Evolutionary conservation across 2,329 filamentous ascomycete genomes (phyloP), one percentile per base, ranked within the genome.

Genomic region (Aspergillus pseudonomiae): DNA sequence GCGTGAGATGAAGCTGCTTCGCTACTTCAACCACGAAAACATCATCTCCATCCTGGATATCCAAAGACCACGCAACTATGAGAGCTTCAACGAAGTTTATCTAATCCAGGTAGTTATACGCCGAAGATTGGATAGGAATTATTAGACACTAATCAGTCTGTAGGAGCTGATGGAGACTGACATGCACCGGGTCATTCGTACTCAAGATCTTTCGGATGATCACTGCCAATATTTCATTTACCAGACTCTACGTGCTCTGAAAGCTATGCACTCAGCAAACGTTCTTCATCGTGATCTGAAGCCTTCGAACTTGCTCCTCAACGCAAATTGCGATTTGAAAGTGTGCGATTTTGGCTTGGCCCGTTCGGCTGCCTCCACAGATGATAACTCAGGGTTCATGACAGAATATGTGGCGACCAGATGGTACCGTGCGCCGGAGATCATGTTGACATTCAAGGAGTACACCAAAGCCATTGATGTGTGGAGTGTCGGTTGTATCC

Each of bases 211-310:
- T 53, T 98, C 95, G 43, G 95, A 99, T 79, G 95, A 99, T 79
- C 95, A 99, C 80, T 99, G 95, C 87, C 95, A 99, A 81, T 99
- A 99, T 84, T 99, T 99, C 83, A 99, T 99, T 81, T 99, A 99
- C 85, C 95, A 99, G 83, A 99, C 95, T 2, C 88, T 99, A 63
- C 93, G 95, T 73, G 95, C 94, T 12, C 85, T 99, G 74, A 99
- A 99, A 85, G 95, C 95, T 45, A 98, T 99, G 94, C 95, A 99
- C 83, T 98, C 95, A 16, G 95, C 95, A 68, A 98, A 99, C 74
- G 95, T 99, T 55, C 88, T 99, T 12, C 95, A 99, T 79, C 91
- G 95, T 78, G 95, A 99, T 81, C 84, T 99, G 71, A 99, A 99
- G 83, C 95, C 95, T 1, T 98, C 94, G 65, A 99, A 99, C 78